Evolutionary conservation across 2,329 filamentous ascomycete genomes (phyloP).

Genomic region (Cladosporium austrohemisphaericum): DNA sequence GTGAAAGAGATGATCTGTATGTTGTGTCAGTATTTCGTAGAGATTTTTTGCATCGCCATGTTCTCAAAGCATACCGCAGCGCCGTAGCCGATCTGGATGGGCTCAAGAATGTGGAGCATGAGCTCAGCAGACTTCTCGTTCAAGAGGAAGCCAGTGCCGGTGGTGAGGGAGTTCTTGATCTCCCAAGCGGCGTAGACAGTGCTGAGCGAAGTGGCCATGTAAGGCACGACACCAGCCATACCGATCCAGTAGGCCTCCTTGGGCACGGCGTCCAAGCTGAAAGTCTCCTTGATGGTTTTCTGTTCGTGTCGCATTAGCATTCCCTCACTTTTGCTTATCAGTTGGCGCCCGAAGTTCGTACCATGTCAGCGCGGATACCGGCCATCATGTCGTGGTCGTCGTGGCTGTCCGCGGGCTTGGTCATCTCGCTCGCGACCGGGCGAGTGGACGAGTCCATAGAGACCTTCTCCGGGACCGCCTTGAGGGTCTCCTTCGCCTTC

Average conservation of each 20-base stretch:
- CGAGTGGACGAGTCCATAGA: constrained; percentile 53
- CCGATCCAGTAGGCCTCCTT: constrained; percentile 48
- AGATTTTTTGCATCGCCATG: not conserved
- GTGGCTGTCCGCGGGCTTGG: constrained; percentile 33
- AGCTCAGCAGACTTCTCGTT: constrained; percentile 67
- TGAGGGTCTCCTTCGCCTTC: constrained; percentile 53
- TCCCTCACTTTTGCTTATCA: not conserved
- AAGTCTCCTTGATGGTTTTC: constrained; percentile 49
- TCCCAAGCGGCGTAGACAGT: constrained; percentile 82
- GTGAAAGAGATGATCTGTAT: constrained; percentile 82
- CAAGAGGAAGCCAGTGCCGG: constrained; percentile 62
- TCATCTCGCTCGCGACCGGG: constrained; percentile 36
- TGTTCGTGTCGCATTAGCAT: constrained; percentile 27
- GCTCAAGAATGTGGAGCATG: constrained; percentile 72
- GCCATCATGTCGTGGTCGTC: constrained; percentile 45
- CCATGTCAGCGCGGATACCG: constrained; percentile 39
- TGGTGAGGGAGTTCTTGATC: constrained; percentile 63
- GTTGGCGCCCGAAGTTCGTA: constrained; percentile 17
- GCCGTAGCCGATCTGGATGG: constrained; percentile 85
- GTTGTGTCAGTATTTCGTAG: constrained; percentile 1
- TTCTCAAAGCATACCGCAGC: constrained; percentile 59
- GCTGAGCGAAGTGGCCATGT: constrained; percentile 75
- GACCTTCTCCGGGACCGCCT: constrained; percentile 58
- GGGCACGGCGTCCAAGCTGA: constrained; percentile 45
- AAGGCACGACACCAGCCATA: constrained; percentile 54